phyloP scores from a whole-genome alignment of 345 rosid species.

The Angophora floribunda region DNA sequence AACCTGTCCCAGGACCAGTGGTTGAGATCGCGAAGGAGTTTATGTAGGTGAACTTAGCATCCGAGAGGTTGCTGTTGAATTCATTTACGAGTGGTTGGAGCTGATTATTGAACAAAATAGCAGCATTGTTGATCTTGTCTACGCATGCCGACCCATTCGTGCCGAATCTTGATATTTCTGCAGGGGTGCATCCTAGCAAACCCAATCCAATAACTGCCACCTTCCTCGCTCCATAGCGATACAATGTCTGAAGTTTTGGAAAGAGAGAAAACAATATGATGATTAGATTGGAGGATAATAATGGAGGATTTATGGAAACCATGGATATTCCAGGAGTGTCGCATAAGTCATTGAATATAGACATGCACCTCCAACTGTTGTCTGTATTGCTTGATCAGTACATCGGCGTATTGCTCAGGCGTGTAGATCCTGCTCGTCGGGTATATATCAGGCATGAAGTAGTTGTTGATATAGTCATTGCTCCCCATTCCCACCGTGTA shows the following conservation, averaged over 20 bases:
- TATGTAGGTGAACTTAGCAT: slow-evolving; percentile 19
- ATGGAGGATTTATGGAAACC: background rate
- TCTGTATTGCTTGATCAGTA: background rate
- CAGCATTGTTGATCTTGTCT: slow-evolving; percentile 2
- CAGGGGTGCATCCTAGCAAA: slow-evolving; percentile 11
- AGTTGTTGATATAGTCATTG: slow-evolving; percentile 47
- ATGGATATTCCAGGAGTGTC: background rate
- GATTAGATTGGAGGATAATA: background rate
- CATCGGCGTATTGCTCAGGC: background rate
- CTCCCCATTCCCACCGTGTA: slow-evolving; percentile 33
- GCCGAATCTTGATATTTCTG: slow-evolving; percentile 1
- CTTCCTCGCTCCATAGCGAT: slow-evolving; percentile 25
- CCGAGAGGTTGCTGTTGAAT: slow-evolving; percentile 5
- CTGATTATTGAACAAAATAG: slow-evolving; percentile 7
- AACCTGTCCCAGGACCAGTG: background rate
- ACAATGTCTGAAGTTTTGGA: slow-evolving; percentile 2
- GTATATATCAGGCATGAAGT: slow-evolving; percentile 21
- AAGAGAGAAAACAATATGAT: background rate
- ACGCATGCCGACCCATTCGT: slow-evolving; percentile 7
- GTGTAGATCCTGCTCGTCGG: background rate
- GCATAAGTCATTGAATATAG: background rate
- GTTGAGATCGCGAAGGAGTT: background rate
- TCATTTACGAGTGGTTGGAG: slow-evolving; percentile 4
- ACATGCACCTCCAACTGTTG: background rate
- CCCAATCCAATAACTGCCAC: slow-evolving; percentile 26